These are phyloP conservation scores for Aquilaria sinensis DNA, from an alignment of 345 rosid species.

Conservation along the genomic window DNA sequence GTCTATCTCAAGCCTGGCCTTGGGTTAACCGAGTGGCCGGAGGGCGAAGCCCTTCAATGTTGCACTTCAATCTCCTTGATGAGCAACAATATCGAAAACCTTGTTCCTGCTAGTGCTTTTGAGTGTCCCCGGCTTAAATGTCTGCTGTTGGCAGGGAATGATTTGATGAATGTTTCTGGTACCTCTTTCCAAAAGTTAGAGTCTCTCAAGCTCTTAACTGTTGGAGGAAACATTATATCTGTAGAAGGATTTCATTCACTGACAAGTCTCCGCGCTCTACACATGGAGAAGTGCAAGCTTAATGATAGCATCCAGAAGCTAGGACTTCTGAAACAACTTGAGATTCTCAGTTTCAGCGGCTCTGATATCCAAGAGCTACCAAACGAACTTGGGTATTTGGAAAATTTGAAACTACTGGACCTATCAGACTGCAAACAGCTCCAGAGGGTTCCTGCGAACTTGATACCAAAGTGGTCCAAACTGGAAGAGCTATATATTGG, in stretches of 20 bases:
- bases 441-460: neutral
- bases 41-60: too few relatives aligned
- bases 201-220: too few relatives aligned
- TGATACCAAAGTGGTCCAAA: neutral
- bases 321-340: neutral
- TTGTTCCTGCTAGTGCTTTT: too few relatives aligned
- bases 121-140: too few relatives aligned
- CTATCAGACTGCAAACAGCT: neutral
- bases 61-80: too few relatives aligned
- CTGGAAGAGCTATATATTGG: slow-evolving; percentile 7
- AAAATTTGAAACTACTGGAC: slow-evolving; percentile 10
- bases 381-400: neutral
- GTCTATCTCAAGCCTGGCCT: too few relatives aligned
- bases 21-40: too few relatives aligned
- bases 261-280: neutral
- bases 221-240: too few relatives aligned
- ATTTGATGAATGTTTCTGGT: too few relatives aligned
- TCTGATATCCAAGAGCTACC: slow-evolving; percentile 6
- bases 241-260: neutral
- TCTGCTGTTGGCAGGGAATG: too few relatives aligned
- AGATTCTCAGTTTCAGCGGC: slow-evolving; percentile 2
- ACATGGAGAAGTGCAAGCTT: neutral
- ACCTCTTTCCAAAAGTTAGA: too few relatives aligned
- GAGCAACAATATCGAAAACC: too few relatives aligned
- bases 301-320: neutral